Evolutionary conservation across 2,329 filamentous ascomycete species (phyloP).

Genomic region (Neonectria punicea): DNA sequence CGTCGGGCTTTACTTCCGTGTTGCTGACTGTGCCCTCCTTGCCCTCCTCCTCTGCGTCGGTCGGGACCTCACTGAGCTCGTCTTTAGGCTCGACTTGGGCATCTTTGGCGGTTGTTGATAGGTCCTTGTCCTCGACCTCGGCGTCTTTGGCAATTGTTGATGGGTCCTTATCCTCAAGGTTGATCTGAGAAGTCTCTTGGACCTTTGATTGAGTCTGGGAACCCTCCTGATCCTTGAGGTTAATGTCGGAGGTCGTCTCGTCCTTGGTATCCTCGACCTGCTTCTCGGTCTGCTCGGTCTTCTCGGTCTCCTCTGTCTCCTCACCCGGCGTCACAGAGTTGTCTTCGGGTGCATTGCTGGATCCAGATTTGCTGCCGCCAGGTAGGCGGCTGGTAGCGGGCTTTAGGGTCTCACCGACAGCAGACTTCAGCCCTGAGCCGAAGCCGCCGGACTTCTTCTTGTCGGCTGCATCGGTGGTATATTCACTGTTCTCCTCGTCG

Average conservation of each 20-base stretch:
- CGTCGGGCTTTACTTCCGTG: conserved; percentile 18
- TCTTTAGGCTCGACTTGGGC: conserved; percentile 15
- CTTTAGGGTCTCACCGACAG: conserved; percentile 43
- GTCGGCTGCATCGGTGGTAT: conserved; percentile 50
- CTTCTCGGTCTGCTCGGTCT: conserved; percentile 14
- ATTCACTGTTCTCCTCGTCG: conserved; percentile 50
- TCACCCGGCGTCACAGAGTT: conserved; percentile 20
- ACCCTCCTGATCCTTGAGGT: background rate
- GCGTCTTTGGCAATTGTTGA: conserved; percentile 18
- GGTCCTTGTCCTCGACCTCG: conserved; percentile 16
- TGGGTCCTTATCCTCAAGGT: conserved; percentile 33
- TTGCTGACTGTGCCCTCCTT: conserved; percentile 28
- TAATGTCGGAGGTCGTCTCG: conserved; percentile 27
- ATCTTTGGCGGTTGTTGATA: conserved; percentile 1
- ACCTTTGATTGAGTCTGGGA: background rate
- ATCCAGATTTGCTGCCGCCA: conserved; percentile 32
- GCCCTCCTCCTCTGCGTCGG: conserved; percentile 30
- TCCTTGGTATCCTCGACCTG: conserved; percentile 10
- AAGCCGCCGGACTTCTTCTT: conserved; percentile 47
- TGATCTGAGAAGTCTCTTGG: background rate
- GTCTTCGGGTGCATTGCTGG: conserved; percentile 14
- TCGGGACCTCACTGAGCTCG: conserved; percentile 20
- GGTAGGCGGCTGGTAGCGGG: conserved; percentile 38
- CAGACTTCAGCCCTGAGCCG: conserved; percentile 38
- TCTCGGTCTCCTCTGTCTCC: conserved; percentile 22